Base-by-base conservation (phyloP, 2,329 filamentous ascomycete species). In the Cordyceps fumosorosea region DNA sequence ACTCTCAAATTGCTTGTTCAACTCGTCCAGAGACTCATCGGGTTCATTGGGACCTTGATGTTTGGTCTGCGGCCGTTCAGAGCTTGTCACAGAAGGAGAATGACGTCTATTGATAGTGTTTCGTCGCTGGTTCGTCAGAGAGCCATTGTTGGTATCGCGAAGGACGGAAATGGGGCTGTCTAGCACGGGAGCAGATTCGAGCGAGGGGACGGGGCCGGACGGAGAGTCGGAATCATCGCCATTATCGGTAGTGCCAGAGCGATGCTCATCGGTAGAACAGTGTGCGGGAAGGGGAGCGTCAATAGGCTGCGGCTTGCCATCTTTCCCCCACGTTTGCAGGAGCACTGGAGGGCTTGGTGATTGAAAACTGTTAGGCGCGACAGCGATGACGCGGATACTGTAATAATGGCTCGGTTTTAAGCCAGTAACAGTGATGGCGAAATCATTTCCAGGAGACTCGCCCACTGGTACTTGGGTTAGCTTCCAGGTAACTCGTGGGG, bases 361-460 rank as follows among this genome's bases (percentile, higher is more conserved):
- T 71, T 96, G 91, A 69, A 98, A 98, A 74, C 95, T 96, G 67
- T 93, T 91, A 34, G 89, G 85, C 55, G 93, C 96, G 60, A 97
- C 89, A 45, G 93, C 91, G 67, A 97, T 90, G 60, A 98, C 91
- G 64, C 93, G 89, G 32, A 99, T 88, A 66, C 96, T 96, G 76
- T 98, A 98, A 70, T 93, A 96, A 69, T 90, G 90, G 66, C 89
- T 87, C 0, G 95, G 92, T 68, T 89, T 88, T 8, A 99, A 81
- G 45, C 93, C 91, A 37, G 89, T 92, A 61, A 99, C 92, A 52
- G 90, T 93, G 59, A 97, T 92, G n/a, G 91, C 75, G 48, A 73
- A 70, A 58, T 77, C 75, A 37, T 74, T 74, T 32, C 73, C 74
- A 8, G 72, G 87, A 51, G 93, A 91, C 70, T 96, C 91, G 68